A percentile compares a stretch with the other conserved stretches of the same genome.
These are phyloP conservation scores for Nemania sp. DNA, from an alignment of 2,329 filamentous ascomycete genomes.

Conservation along the genomic window DNA sequence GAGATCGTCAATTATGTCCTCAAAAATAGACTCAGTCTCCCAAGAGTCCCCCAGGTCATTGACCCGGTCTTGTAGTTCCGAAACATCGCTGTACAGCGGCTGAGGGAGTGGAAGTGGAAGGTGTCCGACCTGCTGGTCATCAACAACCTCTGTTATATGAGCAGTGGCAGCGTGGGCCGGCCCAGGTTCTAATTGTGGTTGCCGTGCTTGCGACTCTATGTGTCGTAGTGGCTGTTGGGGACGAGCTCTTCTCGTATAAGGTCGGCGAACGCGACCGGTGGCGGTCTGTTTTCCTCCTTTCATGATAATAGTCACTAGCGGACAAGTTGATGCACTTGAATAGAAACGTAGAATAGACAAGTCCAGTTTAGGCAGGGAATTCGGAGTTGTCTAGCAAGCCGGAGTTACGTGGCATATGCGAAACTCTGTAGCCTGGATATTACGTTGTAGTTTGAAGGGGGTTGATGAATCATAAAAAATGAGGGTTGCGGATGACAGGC, in stretches of 20 bases:
- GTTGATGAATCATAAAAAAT: slow-evolving; percentile 1
- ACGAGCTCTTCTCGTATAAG: slow-evolving; percentile 19
- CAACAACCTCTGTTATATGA: slow-evolving; percentile 23
- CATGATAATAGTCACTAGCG: slow-evolving; percentile 12
- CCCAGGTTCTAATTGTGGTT: neutral
- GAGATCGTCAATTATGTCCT: slow-evolving; percentile 50
- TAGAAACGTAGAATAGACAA: slow-evolving; percentile 6
- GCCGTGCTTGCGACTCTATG: neutral
- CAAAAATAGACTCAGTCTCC: slow-evolving; percentile 52
- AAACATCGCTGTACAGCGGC: slow-evolving; percentile 18
- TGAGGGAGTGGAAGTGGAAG: slow-evolving; percentile 25
- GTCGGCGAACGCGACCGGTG: slow-evolving; percentile 20
- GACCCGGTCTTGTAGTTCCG: slow-evolving; percentile 28
- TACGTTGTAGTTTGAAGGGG: slow-evolving; percentile 7
- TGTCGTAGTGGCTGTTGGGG: slow-evolving; percentile 8
- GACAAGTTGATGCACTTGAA: slow-evolving; percentile 1
- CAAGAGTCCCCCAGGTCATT: slow-evolving; percentile 40
- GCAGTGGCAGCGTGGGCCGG: neutral
- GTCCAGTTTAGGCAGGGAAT: neutral
- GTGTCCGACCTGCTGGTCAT: slow-evolving; percentile 30
- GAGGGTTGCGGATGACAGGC: neutral
- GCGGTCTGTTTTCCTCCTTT: slow-evolving; percentile 19
- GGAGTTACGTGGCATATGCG: slow-evolving; percentile 4
- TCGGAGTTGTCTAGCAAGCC: neutral
- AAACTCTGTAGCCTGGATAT: slow-evolving; percentile 1